Evolutionary conservation across 2,329 filamentous ascomycete genomes (phyloP).

Genomic region (Trichoderma pleuroti): DNA sequence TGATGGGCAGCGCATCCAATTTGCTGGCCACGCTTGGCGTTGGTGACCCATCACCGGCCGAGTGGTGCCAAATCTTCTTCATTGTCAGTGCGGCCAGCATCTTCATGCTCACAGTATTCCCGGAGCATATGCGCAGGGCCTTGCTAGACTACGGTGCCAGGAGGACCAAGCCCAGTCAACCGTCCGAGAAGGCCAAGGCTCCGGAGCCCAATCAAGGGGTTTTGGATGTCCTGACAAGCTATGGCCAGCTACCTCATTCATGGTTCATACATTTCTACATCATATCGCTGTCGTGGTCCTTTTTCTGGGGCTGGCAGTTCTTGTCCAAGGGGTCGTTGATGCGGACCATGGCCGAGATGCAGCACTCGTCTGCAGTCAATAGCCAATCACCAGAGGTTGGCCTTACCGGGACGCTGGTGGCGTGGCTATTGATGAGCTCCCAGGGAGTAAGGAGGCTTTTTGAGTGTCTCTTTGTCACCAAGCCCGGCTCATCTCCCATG

Average conservation of each 20-base stretch:
- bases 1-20: neutral
- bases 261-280: constrained; percentile 92
- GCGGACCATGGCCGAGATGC: constrained; percentile 41
- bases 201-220: neutral
- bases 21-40: neutral
- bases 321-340: constrained; percentile 52
- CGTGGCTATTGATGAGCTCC: constrained; percentile 69
- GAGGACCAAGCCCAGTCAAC: constrained; percentile 25
- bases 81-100: constrained; percentile 40
- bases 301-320: constrained; percentile 71
- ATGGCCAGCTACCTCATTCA: constrained; percentile 69
- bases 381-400: constrained; percentile 44
- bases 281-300: constrained; percentile 63
- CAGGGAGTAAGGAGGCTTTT: constrained; percentile 74
- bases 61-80: constrained; percentile 47
- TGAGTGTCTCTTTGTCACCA: constrained; percentile 66
- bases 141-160: constrained; percentile 53
- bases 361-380: constrained; percentile 25
- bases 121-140: constrained; percentile 41
- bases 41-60: constrained; percentile 26
- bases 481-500: constrained; percentile 68
- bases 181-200: constrained; percentile 18
- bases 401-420: constrained; percentile 58
- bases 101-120: constrained; percentile 42
- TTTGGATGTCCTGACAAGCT: constrained; percentile 31